These are phyloP conservation scores for Boletus vinaceobasis DNA, from an alignment of 768 basidiomycete genomes.

Conservation along the genomic window DNA sequence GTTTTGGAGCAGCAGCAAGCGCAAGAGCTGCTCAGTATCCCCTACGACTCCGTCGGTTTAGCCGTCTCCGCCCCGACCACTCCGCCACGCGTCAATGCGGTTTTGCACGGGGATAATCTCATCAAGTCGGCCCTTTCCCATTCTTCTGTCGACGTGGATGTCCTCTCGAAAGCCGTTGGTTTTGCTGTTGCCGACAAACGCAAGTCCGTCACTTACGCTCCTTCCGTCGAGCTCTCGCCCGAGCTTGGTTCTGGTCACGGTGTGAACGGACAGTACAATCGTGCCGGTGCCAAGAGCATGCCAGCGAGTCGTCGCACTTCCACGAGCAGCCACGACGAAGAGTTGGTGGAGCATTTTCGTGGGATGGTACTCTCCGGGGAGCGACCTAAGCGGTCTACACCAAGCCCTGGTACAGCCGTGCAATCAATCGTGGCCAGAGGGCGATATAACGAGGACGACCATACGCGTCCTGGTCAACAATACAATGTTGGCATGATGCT, in stretches of 20 bases:
- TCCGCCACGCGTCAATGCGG: conserved; percentile 73
- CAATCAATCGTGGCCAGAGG: conserved; percentile 53
- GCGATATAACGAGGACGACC: conserved; percentile 58
- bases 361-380: conserved; percentile 68
- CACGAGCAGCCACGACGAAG: conserved; percentile 83
- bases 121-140: conserved; percentile 44
- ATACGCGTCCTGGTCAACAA: conserved; percentile 53
- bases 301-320: conserved; percentile 88
- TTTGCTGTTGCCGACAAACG: conserved; percentile 69
- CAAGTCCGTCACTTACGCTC: conserved; percentile 83
- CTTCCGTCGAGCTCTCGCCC: conserved; percentile 70
- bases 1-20: conserved; percentile 88
- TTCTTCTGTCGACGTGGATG: conserved; percentile 56
- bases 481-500: conserved; percentile 89
- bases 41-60: conserved; percentile 60
- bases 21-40: conserved; percentile 75
- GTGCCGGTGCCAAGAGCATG: conserved; percentile 87
- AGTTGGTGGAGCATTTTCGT: conserved; percentile 72
- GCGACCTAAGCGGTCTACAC: conserved; percentile 52
- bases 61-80: conserved; percentile 90
- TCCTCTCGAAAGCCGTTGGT: conserved; percentile 67
- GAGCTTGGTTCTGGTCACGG: conserved; percentile 49
- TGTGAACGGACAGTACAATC: conserved; percentile 54
- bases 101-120: conserved; percentile 56
- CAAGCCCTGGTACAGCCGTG: conserved; percentile 48